phyloP scores from a whole-genome alignment of 306 rosid genomes.

The Styphnolobium japonicum region DNA sequence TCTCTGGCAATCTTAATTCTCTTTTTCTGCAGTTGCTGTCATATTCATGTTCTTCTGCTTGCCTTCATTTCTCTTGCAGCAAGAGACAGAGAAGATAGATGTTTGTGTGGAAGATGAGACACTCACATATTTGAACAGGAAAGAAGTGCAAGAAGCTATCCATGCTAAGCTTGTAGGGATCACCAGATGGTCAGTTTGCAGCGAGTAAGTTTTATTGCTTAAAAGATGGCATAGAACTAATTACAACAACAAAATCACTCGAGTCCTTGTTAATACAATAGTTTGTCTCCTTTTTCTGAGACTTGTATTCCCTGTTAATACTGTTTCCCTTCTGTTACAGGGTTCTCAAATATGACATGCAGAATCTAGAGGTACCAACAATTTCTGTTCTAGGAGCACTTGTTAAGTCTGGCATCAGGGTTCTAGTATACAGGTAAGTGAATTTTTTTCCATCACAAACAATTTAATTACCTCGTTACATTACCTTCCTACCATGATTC shows the following conservation, averaged over 20 bases:
- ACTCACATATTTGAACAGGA: slow-evolving; percentile 51
- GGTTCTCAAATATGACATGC: slow-evolving; percentile 29
- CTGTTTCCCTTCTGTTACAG: slow-evolving; percentile 4
- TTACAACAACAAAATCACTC: not conserved
- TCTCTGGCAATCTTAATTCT: not conserved
- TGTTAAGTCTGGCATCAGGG: slow-evolving; percentile 43
- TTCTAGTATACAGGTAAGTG: slow-evolving; percentile 43
- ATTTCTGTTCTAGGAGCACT: slow-evolving; percentile 37
- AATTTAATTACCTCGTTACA: not conserved
- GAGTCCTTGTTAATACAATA: not conserved
- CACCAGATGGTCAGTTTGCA: slow-evolving; percentile 51
- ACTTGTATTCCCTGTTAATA: not conserved
- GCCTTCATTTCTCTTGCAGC: slow-evolving; percentile 19
- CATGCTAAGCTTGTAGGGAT: slow-evolving; percentile 71
- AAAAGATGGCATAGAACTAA: not conserved
- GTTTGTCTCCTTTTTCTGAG: not conserved
- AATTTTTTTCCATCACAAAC: not conserved
- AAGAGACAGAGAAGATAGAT: slow-evolving; percentile 49
- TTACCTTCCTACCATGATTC: not conserved
- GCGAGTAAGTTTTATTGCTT: slow-evolving; percentile 40
- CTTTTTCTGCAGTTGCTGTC: not conserved
- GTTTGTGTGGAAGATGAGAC: slow-evolving; percentile 71
- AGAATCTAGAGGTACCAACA: slow-evolving; percentile 41
- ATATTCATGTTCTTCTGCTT: not conserved
- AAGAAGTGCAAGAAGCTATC: slow-evolving; percentile 63